Conservation (phyloP, 139 green algal genomes). For the Picochlorum sp. region DNA sequence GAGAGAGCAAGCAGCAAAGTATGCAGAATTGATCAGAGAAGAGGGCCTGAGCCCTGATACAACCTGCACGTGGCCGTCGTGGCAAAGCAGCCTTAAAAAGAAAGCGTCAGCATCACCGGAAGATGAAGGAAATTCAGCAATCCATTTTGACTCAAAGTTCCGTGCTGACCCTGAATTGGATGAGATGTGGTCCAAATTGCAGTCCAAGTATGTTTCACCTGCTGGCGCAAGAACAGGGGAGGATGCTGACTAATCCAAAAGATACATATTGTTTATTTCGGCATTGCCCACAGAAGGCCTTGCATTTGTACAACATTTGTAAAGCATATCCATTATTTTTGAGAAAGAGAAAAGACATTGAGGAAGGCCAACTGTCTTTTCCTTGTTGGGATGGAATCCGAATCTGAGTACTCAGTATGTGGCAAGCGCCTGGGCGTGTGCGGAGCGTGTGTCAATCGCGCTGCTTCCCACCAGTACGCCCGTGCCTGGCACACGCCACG, state of each 20-base stretch:
- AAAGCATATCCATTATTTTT: no score
- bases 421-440: no score
- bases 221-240: neutral
- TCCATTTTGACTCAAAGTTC: slow-evolving; percentile 20
- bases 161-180: slow-evolving; percentile 15
- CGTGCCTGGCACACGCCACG: no score
- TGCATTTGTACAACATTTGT: no score
- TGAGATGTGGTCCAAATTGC: slow-evolving; percentile 18
- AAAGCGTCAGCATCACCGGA: neutral
- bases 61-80: slow-evolving; percentile 17
- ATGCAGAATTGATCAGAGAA: slow-evolving; percentile 15
- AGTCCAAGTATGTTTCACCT: slow-evolving; percentile 11
- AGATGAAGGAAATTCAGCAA: slow-evolving; percentile 12
- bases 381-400: no score
- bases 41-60: slow-evolving; percentile 16
- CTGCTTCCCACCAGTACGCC: no score
- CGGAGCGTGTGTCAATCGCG: no score
- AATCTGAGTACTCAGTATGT: no score
- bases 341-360: no score
- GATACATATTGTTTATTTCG: neutral
- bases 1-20: slow-evolving; percentile 3
- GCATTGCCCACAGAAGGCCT: no score
- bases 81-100: slow-evolving; percentile 13
- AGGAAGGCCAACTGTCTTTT: no score
- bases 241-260: neutral